A percentile compares a stretch with the other conserved stretches of the same genome.
phyloP scores from a whole-genome alignment of 495 filamentous ascomycete genomes.

The Hypomontagnella monticulosa region DNA sequence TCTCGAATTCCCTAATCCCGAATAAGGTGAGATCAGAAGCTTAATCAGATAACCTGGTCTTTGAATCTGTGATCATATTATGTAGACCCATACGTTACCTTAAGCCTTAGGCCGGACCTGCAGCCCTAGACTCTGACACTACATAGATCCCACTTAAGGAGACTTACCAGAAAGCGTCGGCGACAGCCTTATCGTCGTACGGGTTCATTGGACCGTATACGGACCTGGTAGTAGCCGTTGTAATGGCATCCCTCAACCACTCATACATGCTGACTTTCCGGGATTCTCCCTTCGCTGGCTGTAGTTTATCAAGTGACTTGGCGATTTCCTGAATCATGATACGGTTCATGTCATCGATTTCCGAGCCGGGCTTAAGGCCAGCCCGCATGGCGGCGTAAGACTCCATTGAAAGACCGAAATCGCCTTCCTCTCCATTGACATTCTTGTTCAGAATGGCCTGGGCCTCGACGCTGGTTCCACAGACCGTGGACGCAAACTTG shows the following conservation, averaged over 20 bases:
- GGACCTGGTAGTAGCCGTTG: slow-evolving; percentile 58
- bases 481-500: slow-evolving; percentile 47
- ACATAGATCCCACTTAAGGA: no score
- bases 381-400: slow-evolving; percentile 45
- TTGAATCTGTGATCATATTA: no score
- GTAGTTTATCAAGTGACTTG: slow-evolving; percentile 20
- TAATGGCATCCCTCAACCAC: slow-evolving; percentile 58
- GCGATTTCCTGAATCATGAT: slow-evolving; percentile 45
- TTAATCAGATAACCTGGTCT: no score
- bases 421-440: slow-evolving; percentile 37
- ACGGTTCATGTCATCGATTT: slow-evolving; percentile 51
- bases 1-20: slow-evolving; percentile 55
- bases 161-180: slow-evolving; percentile 59
- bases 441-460: slow-evolving; percentile 42
- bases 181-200: slow-evolving; percentile 50
- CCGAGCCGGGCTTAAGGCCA: slow-evolving; percentile 45
- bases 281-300: slow-evolving; percentile 14
- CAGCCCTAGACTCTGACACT: no score
- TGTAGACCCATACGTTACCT: no score
- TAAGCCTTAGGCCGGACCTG: no score
- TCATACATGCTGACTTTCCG: slow-evolving; percentile 21
- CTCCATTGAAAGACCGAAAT: slow-evolving; percentile 47
- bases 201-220: slow-evolving; percentile 63
- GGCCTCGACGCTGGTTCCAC: slow-evolving; percentile 43
- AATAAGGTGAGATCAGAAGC: slow-evolving; percentile 33